Base-by-base conservation (phyloP, 306 rosid species). In the Inga oerstediana region DNA sequence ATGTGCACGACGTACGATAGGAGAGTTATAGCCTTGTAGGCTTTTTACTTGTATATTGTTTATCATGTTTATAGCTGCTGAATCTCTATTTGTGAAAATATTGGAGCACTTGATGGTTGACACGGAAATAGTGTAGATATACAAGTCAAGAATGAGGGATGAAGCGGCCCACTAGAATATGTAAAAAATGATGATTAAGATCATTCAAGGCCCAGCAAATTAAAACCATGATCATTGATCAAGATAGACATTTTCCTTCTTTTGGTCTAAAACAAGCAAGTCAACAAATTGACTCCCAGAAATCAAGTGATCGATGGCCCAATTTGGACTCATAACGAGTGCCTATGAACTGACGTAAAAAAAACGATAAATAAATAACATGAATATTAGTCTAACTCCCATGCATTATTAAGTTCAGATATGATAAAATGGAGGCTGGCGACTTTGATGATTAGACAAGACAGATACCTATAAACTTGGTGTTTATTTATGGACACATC, bases 1-100 rank as follows among this genome's bases (percentile, higher is more conserved):
- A 73, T 48, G 49, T 73, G 77, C 77, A 46, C 61, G 19, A 5
- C 15, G 77, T 27, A 48, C 77, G 61, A 73, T 48, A 46, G 39
- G 4, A 10, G 70, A 30, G 41, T 30, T 22, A 8, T 39, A 39
- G 43, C 7, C 41, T 37, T 37, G 5, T 5, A 39, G 43, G 43
- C 43, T 39, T 39, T 65, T 65, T 65, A 32, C 71, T 14, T 5
- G 17, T 64, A 30, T 14, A 39, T 61, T 59, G 15, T 22, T n/a
- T 2, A 2, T 59, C 30, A 22, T 59, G 65, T 59, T 59, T 59
- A 14, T 59, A 8, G 32, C 69, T 13, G 69, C 2, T 62, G 19
- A 62, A 3, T 62, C 68, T 62, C 68, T 62, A 4, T 24, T 22
- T 24, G 12, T 62, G 13, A n/a, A 48, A 51, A 12, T 49, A 49